Evolutionary conservation across 108 stramenopile species (phyloP), one percentile per base, ranked within the genome.

Genomic region (Fistulifera solaris): DNA sequence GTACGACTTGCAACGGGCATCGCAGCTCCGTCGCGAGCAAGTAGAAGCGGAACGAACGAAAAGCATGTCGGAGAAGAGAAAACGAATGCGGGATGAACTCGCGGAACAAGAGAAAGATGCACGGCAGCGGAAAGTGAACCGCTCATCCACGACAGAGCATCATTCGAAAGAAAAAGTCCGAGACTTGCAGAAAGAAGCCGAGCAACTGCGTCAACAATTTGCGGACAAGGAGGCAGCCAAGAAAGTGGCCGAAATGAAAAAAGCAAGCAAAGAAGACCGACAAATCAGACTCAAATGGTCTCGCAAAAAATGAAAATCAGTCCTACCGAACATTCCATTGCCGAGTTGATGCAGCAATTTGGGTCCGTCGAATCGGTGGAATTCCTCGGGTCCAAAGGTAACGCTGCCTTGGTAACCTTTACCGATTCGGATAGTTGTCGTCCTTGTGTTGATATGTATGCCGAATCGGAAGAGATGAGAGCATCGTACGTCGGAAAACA

Each of bases 231-330:
- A 72, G 25, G 81, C 77, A 21, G 62, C 68, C 22, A 46, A 61
- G 18, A 61, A 59, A 41, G 64, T 75, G 52, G 52, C 64, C 43
- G 63, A 52, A 35, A 28, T 65, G 8, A 31, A 54, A 27, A 67
- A 67, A 35, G 62, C 70, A 18, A n/a, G 38, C 4, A 63, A 67
- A 40, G 77, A 84, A 62, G 67, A 81, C 38, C 64, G 85, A 27
- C 89, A 87, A 62, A 58, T 90, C 6, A 57, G 85, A 38, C 50
- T 90, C 22, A 90, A 90, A 64, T 90, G 89, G 89, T 81, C 82
- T 55, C 72, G 89, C 18, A 85, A 74, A 80, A 73, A 49, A 63
- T 85, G 31, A 68, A 68, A 58, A 58, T 63, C 6, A 62, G 68
- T 64, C 71, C 80, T 52, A 71, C 82, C 2, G 83, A 80, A 42